Evolutionary conservation across 1,284 basidiomycete species (phyloP).

Genomic region (Vanrija humicola): DNA sequence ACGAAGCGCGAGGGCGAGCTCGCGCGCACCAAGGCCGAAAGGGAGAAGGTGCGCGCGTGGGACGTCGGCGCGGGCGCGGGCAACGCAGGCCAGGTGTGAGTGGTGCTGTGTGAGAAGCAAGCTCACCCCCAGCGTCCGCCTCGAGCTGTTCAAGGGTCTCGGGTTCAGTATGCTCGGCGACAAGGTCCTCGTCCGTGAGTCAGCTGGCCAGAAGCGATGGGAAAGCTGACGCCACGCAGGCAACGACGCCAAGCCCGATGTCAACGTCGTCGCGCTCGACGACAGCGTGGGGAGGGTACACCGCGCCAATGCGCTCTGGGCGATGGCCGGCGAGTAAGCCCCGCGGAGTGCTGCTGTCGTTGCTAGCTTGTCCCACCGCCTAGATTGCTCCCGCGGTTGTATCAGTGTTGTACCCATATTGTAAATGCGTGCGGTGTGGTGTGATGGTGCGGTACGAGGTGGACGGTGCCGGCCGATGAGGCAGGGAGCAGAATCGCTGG

Average conservation of each 20-base stretch:
- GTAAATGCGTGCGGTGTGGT: too few species aligned
- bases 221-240: slow-evolving; percentile 20
- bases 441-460: too few species aligned
- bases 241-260: slow-evolving; percentile 39
- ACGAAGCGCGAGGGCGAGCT: slow-evolving; percentile 40
- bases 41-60: slow-evolving; percentile 30
- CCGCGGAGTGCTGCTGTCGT: not conserved
- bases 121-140: slow-evolving; percentile 25
- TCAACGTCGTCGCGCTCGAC: slow-evolving; percentile 33
- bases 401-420: not conserved
- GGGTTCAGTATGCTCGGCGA: slow-evolving; percentile 35
- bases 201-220: too few species aligned
- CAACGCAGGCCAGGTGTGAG: slow-evolving; percentile 34
- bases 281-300: slow-evolving; percentile 29
- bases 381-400: not conserved
- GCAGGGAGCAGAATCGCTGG: too few species aligned
- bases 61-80: slow-evolving; percentile 30
- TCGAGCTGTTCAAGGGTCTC: slow-evolving; percentile 33
- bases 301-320: slow-evolving; percentile 42
- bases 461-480: too few species aligned
- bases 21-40: slow-evolving; percentile 25
- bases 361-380: too few species aligned
- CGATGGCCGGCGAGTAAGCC: slow-evolving; percentile 29
- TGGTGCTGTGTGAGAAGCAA: slow-evolving; percentile 1
- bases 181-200: slow-evolving; percentile 42